phyloP scores from a whole-genome alignment of 305 asterid species.

The Fraxinus sp. region DNA sequence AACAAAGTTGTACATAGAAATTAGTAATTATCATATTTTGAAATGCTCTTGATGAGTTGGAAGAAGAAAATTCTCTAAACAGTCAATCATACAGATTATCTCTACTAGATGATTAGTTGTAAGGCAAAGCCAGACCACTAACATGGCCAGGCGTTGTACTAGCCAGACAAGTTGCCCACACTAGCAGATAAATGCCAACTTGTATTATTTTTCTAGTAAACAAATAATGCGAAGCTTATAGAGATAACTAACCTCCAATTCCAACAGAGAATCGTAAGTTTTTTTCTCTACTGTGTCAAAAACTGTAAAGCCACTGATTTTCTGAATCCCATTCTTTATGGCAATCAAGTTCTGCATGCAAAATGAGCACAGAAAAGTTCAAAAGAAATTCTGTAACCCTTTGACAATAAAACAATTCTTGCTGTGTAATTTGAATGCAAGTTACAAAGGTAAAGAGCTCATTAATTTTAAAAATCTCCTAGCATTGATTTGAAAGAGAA shows the following conservation, averaged over 20 bases:
- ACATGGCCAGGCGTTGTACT: background rate
- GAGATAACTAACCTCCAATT: constrained; percentile 67
- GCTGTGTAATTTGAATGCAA: background rate
- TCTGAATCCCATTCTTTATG: constrained; percentile 84
- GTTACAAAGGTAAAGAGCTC: background rate
- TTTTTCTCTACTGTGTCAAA: constrained; percentile 83
- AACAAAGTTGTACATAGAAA: background rate
- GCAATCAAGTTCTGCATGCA: constrained; percentile 81
- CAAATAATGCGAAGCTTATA: background rate
- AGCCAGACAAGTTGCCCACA: background rate
- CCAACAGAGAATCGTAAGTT: constrained; percentile 70
- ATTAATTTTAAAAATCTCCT: background rate
- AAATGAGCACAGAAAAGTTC: constrained; percentile 12
- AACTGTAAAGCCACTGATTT: constrained; percentile 78
- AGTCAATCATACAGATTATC: background rate
- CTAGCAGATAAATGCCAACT: background rate
- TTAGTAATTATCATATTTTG: background rate
- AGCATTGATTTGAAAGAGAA: background rate
- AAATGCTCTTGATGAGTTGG: background rate
- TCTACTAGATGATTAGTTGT: background rate
- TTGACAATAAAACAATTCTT: background rate
- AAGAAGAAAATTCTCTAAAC: background rate
- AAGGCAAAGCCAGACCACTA: background rate
- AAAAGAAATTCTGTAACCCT: constrained; percentile 12
- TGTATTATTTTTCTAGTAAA: constrained; percentile 6